Conservation (phyloP, 2,329 filamentous ascomycete genomes). For the Aspergillus jensenii region DNA sequence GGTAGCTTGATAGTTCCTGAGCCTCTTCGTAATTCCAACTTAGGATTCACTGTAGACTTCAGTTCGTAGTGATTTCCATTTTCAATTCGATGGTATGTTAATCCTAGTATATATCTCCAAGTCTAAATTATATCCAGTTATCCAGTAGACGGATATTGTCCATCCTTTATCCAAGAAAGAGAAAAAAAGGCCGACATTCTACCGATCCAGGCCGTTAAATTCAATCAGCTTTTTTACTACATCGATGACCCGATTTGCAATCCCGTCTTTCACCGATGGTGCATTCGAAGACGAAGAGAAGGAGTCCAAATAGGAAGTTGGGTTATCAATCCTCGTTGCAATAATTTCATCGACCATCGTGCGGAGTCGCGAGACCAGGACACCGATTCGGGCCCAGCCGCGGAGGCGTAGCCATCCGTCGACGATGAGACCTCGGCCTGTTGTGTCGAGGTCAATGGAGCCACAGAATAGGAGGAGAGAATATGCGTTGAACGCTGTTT, state of each 20-base stretch:
- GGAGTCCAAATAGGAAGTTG: conserved; percentile 56
- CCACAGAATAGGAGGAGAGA: conserved; percentile 86
- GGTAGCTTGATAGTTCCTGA: not conserved
- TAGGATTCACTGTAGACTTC: too few relatives aligned
- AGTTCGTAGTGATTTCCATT: not conserved
- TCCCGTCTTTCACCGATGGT: conserved; percentile 13
- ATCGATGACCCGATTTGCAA: conserved; percentile 60
- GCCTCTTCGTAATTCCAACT: not conserved
- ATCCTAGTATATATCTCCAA: not conserved
- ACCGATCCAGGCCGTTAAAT: conserved; percentile 77
- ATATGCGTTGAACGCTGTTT: conserved; percentile 75
- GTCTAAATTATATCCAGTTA: not conserved
- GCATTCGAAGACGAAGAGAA: not conserved
- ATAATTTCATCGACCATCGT: conserved; percentile 85
- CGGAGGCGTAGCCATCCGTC: conserved; percentile 86
- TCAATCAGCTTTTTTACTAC: conserved; percentile 80
- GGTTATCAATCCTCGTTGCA: conserved; percentile 76
- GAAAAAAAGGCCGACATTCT: conserved; percentile 7
- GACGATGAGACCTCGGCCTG: conserved; percentile 81
- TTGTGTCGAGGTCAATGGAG: conserved; percentile 78
- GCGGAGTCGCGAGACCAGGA: conserved; percentile 78
- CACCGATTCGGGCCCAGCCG: conserved; percentile 93
- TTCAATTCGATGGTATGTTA: not conserved
- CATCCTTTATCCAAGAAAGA: not conserved
- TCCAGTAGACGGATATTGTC: not conserved